Evolutionary conservation across 2,329 filamentous ascomycete genomes (phyloP).

Genomic region (Clonostachys solani): DNA sequence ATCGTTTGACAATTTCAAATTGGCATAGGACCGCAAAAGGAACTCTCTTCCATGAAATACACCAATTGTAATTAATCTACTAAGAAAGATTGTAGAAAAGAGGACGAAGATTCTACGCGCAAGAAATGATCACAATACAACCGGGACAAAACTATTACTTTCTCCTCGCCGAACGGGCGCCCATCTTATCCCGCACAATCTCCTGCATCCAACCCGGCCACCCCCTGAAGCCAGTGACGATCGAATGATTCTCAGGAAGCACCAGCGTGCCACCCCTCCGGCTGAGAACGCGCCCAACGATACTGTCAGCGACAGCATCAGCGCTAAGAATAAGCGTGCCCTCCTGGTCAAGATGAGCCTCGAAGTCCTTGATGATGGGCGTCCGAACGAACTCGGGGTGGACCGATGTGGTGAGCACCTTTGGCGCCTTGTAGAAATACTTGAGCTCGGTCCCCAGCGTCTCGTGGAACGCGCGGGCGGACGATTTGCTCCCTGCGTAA

Average conservation of each 20-base stretch:
- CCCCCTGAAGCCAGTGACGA: conserved; percentile 21
- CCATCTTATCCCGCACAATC: conserved; percentile 2
- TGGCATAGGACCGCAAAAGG: no score
- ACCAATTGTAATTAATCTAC: no score
- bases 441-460: conserved; percentile 49
- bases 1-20: no score
- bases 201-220: conserved; percentile 22
- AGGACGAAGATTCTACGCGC: no score
- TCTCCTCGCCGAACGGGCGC: no score
- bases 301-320: conserved; percentile 27
- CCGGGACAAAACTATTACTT: no score
- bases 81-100: no score
- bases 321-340: conserved; percentile 15
- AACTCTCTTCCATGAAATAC: no score
- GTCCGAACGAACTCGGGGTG: conserved; percentile 34
- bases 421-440: conserved; percentile 51
- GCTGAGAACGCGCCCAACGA: conserved; percentile 34
- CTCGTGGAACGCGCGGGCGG: conserved; percentile 61
- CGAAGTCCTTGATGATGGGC: conserved; percentile 14
- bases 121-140: no score
- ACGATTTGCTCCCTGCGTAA: conserved; percentile 60
- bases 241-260: conserved; percentile 18
- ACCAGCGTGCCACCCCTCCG: conserved; percentile 35
- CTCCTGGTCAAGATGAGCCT: conserved; percentile 8
- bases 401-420: conserved; percentile 58